A percentile compares a stretch with the other conserved stretches of the same genome.
Evolutionary conservation across 2,329 filamentous ascomycete species (phyloP).

Genomic region (Pleochaeta shiraiana): DNA sequence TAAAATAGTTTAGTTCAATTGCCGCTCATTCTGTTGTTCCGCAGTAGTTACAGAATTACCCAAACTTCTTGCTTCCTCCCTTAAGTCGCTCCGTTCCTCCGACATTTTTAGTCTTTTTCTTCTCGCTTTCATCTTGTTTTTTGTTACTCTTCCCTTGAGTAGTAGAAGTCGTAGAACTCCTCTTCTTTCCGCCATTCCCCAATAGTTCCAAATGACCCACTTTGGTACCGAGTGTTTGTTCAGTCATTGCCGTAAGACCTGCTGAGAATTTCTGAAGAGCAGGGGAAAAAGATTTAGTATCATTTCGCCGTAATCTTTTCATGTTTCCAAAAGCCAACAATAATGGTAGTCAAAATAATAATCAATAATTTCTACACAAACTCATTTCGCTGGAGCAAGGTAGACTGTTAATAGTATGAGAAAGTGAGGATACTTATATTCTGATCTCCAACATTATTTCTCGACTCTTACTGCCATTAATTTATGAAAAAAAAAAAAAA

Average conservation of each 20-base stretch:
- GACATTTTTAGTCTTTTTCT: background rate
- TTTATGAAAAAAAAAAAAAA: conserved; percentile 1
- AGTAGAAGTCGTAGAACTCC: background rate
- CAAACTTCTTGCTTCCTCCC: background rate
- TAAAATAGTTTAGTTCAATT: too few species aligned
- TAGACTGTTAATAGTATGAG: too few species aligned
- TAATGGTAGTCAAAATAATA: background rate
- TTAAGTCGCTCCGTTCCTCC: background rate
- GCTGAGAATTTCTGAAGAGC: conserved; percentile 35
- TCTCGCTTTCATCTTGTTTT: background rate
- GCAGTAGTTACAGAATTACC: too few species aligned
- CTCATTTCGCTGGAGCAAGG: too few species aligned
- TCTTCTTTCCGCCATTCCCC: conserved; percentile 26
- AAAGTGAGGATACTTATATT: too few species aligned
- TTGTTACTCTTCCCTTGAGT: background rate
- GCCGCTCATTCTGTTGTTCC: too few species aligned
- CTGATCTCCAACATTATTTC: too few species aligned
- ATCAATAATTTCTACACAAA: too few species aligned
- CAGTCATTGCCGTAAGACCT: conserved; percentile 42
- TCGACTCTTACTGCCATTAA: too few species aligned
- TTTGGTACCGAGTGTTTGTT: conserved; percentile 39
- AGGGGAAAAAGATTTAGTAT: too few species aligned
- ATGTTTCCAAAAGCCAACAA: too few species aligned
- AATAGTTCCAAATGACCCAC: conserved; percentile 50
- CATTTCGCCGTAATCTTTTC: too few species aligned